phyloP scores from a whole-genome alignment of 768 basidiomycete species.

The Harrya chromipes region DNA sequence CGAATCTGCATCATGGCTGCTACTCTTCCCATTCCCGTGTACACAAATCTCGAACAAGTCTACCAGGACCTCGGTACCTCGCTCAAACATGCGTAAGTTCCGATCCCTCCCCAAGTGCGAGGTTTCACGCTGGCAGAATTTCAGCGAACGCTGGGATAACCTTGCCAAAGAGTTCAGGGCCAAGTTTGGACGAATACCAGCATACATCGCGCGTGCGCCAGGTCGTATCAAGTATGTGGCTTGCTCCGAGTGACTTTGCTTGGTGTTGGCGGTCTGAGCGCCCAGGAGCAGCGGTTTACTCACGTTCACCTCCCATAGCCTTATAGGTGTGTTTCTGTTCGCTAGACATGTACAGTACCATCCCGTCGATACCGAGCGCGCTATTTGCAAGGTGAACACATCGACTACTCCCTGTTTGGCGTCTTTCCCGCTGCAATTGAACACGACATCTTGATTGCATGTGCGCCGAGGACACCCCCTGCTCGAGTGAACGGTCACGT shows the following conservation, averaged over 20 bases:
- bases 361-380: background rate
- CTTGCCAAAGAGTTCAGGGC: slow-evolving; percentile 59
- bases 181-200: slow-evolving; percentile 63
- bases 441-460: slow-evolving; percentile 79
- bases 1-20: slow-evolving; percentile 42
- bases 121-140: background rate
- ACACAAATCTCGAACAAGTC: slow-evolving; percentile 53
- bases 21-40: slow-evolving; percentile 58
- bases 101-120: too few species aligned
- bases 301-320: slow-evolving; percentile 13
- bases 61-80: slow-evolving; percentile 53
- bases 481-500: slow-evolving; percentile 16
- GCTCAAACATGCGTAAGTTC: slow-evolving; percentile 46
- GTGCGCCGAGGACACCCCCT: slow-evolving; percentile 41
- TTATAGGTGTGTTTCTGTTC: slow-evolving; percentile 32
- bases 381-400: slow-evolving; percentile 65
- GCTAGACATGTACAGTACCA: background rate
- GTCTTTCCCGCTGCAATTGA: slow-evolving; percentile 85
- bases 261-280: too few species aligned
- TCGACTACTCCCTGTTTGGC: slow-evolving; percentile 82
- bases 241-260: too few species aligned
- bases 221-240: slow-evolving; percentile 70
- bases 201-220: slow-evolving; percentile 72
- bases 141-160: slow-evolving; percentile 54
- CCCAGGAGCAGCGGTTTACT: background rate